Evolutionary conservation across 2,329 filamentous ascomycete genomes (phyloP).

Genomic region (Aphanocladium album): DNA sequence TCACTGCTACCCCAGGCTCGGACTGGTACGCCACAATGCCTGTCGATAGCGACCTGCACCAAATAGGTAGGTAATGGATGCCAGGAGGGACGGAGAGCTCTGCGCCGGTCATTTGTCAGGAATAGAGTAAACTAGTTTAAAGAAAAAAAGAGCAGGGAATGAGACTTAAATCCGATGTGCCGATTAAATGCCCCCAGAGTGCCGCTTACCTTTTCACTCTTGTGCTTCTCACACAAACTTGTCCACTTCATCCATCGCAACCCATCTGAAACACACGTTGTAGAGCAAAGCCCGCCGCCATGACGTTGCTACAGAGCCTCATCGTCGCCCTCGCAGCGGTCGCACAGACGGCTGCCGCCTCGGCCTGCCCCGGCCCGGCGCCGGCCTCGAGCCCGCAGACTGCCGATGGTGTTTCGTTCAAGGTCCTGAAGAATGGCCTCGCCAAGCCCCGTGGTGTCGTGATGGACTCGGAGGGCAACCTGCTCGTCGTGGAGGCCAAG

Average conservation of each 20-base stretch:
- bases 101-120: neutral
- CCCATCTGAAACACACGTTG: neutral
- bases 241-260: neutral
- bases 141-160: neutral
- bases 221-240: neutral
- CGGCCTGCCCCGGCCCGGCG: conserved; percentile 7
- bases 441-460: conserved; percentile 27
- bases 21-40: neutral
- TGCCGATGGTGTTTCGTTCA: conserved; percentile 23
- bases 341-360: neutral
- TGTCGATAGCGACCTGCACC: neutral
- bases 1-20: neutral
- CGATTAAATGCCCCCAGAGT: neutral
- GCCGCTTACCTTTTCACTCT: neutral
- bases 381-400: conserved; percentile 15
- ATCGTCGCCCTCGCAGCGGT: neutral
- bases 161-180: neutral
- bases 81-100: neutral
- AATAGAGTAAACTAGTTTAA: neutral
- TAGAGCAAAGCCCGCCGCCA: neutral
- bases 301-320: conserved; percentile 5
- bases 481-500: conserved; percentile 30
- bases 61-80: neutral
- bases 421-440: conserved; percentile 23
- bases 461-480: conserved; percentile 31